These are phyloP conservation scores for Cokeromyces recurvatus DNA, from an alignment of 371 early-diverging fungal genomes.

Conservation along the genomic window DNA sequence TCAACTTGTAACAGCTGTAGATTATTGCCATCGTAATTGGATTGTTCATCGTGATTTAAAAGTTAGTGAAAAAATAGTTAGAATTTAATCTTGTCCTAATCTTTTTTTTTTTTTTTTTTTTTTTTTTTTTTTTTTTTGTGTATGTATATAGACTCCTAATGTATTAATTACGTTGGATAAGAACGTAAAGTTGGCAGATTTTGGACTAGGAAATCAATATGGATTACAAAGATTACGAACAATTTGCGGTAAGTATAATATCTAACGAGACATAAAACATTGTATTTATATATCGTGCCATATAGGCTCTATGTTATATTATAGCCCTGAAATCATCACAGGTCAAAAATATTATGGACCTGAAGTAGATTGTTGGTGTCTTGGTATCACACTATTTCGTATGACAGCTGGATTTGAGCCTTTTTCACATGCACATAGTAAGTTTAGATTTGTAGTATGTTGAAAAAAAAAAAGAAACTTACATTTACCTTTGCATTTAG, in stretches of 20 bases:
- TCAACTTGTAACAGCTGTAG: constrained; percentile 67
- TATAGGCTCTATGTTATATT: constrained; percentile 44
- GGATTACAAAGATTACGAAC: constrained; percentile 65
- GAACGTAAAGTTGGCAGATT: constrained; percentile 71
- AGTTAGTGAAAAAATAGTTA: constrained; percentile 40
- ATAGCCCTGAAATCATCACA: constrained; percentile 63
- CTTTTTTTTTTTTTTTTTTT: too few relatives aligned
- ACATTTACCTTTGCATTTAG: not conserved
- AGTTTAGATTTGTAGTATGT: constrained; percentile 1
- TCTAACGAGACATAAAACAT: too few relatives aligned
- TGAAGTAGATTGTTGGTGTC: constrained; percentile 70
- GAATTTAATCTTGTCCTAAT: too few relatives aligned
- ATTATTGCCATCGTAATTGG: constrained; percentile 67
- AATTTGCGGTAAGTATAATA: constrained; percentile 66
- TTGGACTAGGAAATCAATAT: constrained; percentile 77
- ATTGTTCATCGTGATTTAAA: constrained; percentile 82
- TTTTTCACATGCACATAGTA: constrained; percentile 62
- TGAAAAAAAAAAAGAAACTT: not conserved
- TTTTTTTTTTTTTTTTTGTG: not conserved
- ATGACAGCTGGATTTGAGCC: constrained; percentile 89
- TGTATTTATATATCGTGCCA: not conserved
- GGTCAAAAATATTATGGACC: constrained; percentile 60
- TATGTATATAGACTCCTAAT: constrained; percentile 44
- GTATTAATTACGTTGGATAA: constrained; percentile 47
- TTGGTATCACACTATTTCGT: constrained; percentile 91